Evolutionary conservation across 176 grass and related monocot species (phyloP).

Genomic region (Oryza nivara): DNA sequence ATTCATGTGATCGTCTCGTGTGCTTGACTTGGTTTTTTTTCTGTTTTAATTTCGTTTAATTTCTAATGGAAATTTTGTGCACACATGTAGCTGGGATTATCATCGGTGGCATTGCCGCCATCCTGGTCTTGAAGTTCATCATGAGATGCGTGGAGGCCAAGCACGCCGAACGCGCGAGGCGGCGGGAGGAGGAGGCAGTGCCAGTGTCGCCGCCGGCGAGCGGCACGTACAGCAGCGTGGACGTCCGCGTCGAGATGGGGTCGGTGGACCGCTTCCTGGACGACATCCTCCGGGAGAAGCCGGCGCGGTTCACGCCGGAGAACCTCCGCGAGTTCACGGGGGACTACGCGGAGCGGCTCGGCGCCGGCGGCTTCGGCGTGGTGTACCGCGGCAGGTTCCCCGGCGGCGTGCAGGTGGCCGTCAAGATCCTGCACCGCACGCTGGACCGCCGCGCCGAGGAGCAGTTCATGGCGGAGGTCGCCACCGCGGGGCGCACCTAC

Average conservation of each 20-base stretch:
- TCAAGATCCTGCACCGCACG: slow-evolving; percentile 47
- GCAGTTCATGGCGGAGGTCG: slow-evolving; percentile 76
- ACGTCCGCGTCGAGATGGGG: slow-evolving; percentile 36
- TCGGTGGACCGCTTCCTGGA: slow-evolving; percentile 54
- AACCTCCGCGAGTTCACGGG: slow-evolving; percentile 48
- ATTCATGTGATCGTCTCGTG: neutral
- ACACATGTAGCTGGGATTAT: slow-evolving; percentile 22
- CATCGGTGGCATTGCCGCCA: neutral
- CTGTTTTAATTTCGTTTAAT: neutral
- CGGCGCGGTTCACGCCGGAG: slow-evolving; percentile 50
- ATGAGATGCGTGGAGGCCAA: slow-evolving; percentile 11
- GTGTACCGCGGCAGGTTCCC: slow-evolving; percentile 63
- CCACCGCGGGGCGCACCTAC: slow-evolving; percentile 58
- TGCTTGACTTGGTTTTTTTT: no score
- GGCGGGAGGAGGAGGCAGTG: neutral
- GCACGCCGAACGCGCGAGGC: slow-evolving; percentile 35
- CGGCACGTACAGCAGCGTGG: neutral
- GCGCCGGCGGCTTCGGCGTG: slow-evolving; percentile 70
- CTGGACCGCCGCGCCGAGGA: slow-evolving; percentile 43
- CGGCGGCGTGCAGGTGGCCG: slow-evolving; percentile 49
- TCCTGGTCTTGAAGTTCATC: neutral
- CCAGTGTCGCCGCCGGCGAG: neutral
- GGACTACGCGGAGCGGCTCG: slow-evolving; percentile 42
- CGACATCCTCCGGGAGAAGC: slow-evolving; percentile 62
- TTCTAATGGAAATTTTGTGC: no score